A percentile compares a stretch with the other conserved stretches of the same genome.
Evolutionary conservation across 140 eudicot species (phyloP).

Genomic region (Anethum foeniculum): DNA sequence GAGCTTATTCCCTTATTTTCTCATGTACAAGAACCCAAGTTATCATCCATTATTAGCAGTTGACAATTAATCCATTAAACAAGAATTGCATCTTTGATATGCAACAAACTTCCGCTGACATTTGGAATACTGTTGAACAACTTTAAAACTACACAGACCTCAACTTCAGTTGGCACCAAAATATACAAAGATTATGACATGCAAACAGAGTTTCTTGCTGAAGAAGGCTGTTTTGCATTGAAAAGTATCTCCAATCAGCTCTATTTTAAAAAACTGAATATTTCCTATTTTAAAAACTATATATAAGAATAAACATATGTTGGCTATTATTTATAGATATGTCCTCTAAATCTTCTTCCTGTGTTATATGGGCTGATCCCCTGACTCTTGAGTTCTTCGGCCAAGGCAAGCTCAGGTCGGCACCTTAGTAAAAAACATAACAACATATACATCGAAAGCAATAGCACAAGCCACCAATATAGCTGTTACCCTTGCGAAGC

Average conservation of each 20-base stretch:
- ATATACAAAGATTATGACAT: neutral
- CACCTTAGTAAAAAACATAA: neutral
- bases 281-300: neutral
- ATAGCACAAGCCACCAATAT: neutral
- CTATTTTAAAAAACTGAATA: neutral
- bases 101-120: neutral
- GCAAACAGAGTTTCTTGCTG: neutral
- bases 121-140: neutral
- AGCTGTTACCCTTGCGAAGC: neutral
- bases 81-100: neutral
- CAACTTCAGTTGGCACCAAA: neutral
- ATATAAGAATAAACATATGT: neutral
- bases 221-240: neutral
- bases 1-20: neutral
- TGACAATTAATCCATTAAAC: neutral
- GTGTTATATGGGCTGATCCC: neutral
- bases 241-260: neutral
- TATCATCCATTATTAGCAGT: neutral
- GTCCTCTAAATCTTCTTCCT: neutral
- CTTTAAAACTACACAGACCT: neutral
- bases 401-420: neutral
- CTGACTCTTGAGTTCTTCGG: neutral
- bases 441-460: neutral
- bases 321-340: neutral
- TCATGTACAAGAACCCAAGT: neutral